Base-by-base conservation (phyloP, 768 basidiomycete species). In the Lentinula sp. region DNA sequence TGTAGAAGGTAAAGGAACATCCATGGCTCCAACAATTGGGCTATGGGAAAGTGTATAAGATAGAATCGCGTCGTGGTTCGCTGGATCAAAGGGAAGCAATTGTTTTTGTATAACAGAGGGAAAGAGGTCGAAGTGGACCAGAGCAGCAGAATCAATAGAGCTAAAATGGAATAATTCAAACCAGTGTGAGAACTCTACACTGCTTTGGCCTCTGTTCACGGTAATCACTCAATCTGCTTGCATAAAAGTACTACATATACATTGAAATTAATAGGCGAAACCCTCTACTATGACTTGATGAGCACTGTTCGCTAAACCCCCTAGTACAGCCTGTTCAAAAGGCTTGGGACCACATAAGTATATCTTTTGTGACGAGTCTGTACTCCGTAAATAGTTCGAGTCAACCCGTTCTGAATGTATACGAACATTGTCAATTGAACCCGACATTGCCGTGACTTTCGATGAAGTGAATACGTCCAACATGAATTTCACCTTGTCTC, bases 1-100 rank as follows among this genome's bases (percentile, higher is more conserved):
- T 57, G 84, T 74, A 49, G 86, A 81, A 20, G 91, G 92, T 32
- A 56, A n/a, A 23, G 55, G 20, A 37, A 91, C 74, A 62, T 85
- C 83, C 88, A 91, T 90, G 69, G 62, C 55, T 56, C 55, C 39
- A 42, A 32, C 13, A 15, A 33, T 18, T 37, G 57, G 42, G 41
- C 51, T 43, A 41, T 55, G 52, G 39, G 35, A 61, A 46, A 7
- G n/a, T 42, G 55, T 13, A 56, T 12, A 15, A 28, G 23, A 23
- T 5, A 10, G 28, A 48, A 42, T 9, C 55, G 55, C 55, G 55
- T 41, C 55, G 55, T 56, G 18, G 32, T 54, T 36, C 16, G 16
- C 3, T 4, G 20, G 37, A 39, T 36, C 37, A 54, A 36, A 3
- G 18, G 12, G 16, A n/a, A 23, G 20, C 18, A 33, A 18, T 15